Evolutionary conservation across 1,284 basidiomycete species (phyloP).

Genomic region (Pseudozyma sp.): DNA sequence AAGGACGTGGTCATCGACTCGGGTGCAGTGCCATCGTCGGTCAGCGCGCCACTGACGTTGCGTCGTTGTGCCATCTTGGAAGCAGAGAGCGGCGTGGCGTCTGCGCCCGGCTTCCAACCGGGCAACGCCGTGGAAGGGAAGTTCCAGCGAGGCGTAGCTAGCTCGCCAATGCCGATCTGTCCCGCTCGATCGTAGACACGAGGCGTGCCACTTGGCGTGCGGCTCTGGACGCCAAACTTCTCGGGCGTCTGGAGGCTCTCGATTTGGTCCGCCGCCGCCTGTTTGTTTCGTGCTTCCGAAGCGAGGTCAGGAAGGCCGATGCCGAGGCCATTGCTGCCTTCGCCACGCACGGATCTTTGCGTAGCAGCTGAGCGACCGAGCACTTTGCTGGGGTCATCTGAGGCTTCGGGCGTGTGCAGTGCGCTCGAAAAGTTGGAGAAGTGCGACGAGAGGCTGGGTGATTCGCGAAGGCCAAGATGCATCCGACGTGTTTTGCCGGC

Average conservation of each 20-base stretch:
- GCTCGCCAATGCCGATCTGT: constrained; percentile 92
- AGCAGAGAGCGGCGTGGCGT: constrained; percentile 22
- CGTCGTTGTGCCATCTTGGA: constrained; percentile 31
- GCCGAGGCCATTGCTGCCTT: constrained; percentile 38
- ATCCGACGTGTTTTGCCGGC: constrained; percentile 26
- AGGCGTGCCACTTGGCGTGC: constrained; percentile 30
- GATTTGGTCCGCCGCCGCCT: constrained; percentile 1
- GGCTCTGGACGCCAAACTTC: constrained; percentile 28
- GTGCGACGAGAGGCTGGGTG: constrained; percentile 44
- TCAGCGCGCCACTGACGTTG: constrained; percentile 38
- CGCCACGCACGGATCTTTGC: constrained; percentile 5
- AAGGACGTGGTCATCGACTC: constrained; percentile 24
- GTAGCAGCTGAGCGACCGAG: constrained; percentile 17
- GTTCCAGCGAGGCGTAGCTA: constrained; percentile 94
- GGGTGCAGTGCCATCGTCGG: constrained; percentile 36
- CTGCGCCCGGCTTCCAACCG: constrained; percentile 17
- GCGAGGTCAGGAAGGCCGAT: constrained; percentile 47
- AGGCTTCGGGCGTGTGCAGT: constrained; percentile 39
- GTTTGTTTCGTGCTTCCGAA: constrained; percentile 13
- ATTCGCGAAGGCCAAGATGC: constrained; percentile 40
- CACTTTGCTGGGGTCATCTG: constrained; percentile 31
- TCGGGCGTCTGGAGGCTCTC: constrained; percentile 47
- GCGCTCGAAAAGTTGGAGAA: constrained; percentile 59
- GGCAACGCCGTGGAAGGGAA: constrained; percentile 37
- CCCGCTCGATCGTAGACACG: constrained; percentile 79